Base-by-base conservation (phyloP, 2,329 filamentous ascomycete genomes). In the Ceratocystis ficicola region DNA sequence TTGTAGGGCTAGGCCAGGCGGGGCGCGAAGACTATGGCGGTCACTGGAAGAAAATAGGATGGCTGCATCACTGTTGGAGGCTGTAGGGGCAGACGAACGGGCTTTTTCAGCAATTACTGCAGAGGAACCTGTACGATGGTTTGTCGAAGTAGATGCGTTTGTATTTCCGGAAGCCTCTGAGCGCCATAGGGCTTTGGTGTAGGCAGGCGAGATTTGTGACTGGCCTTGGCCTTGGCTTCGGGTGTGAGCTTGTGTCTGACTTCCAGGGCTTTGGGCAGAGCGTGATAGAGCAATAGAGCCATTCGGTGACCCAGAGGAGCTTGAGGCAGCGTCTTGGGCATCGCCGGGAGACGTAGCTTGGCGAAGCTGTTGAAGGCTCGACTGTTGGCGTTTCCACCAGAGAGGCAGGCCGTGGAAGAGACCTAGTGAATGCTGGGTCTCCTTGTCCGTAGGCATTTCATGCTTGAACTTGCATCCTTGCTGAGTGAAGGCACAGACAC, bases 391-490 rank as follows among this genome's bases (percentile, higher is more conserved):
- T 73, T 78, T 82, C 78, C 79, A 86, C 83, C 83, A 86, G 17
- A 74, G 72, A 0, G 83, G 84, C n/a, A 82, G 75, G 0, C 84
- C 84, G 68, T 85, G 81, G 69, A 84, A 85, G 1, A 95, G 81
- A 0, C 92, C 92, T 2, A 95, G 79, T 5, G 81, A 78, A 55
- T 82, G 77, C 70, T 95, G 83, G 0, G 85, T 88, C 0, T 79
- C 77, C 63, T 79, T 79, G 69, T 91, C 85, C 30, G 77, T 75
- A 0, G 92, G 92, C 88, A 96, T 95, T 73, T 94, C 89, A 73
- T 96, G 92, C 76, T 91, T 93, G 78, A 86, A 96, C 69, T 86
- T 85, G 77, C 92, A 96, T 0, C 92, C 91, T 72, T 92, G 86
- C 73, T 95, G 89, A 2, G 83, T 86, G 74, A 90, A 96, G 68